A percentile compares a stretch with the other conserved stretches of the same genome.
Evolutionary conservation across 371 early-diverging fungal species (phyloP).

Genomic region (Choanephora cucurbitarum): DNA sequence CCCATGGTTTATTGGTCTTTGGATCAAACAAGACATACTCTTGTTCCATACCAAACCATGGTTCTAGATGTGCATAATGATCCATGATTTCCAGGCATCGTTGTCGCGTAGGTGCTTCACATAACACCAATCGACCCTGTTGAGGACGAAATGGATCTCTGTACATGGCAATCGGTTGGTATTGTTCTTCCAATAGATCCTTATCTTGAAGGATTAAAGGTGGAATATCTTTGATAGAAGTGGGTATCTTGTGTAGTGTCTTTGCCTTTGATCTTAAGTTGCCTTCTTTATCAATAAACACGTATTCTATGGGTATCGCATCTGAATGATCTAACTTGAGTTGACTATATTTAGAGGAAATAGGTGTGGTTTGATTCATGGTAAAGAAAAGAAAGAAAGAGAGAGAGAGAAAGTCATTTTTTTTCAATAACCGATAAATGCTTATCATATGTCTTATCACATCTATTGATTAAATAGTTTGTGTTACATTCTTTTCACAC

Average conservation of each 20-base stretch:
- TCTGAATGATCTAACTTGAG: constrained; percentile 18
- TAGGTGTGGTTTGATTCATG: not conserved
- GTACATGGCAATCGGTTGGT: constrained; percentile 49
- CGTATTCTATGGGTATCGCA: constrained; percentile 33
- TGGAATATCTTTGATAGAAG: constrained; percentile 43
- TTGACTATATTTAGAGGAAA: constrained; percentile 2
- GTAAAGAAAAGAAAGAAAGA: not conserved
- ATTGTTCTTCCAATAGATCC: constrained; percentile 15
- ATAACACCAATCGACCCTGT: constrained; percentile 53
- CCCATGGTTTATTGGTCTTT: constrained; percentile 37
- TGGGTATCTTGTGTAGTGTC: constrained; percentile 42
- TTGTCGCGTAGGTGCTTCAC: constrained; percentile 48
- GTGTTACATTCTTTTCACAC: no score
- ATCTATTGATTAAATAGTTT: no score
- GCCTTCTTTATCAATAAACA: constrained; percentile 53
- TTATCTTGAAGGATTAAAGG: constrained; percentile 26
- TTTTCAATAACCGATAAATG: no score
- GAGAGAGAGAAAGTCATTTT: not conserved
- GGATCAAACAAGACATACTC: constrained; percentile 59
- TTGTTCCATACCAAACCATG: constrained; percentile 68
- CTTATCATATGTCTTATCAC: no score
- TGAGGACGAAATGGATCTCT: constrained; percentile 58
- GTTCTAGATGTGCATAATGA: constrained; percentile 40
- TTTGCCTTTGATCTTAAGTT: constrained; percentile 43
- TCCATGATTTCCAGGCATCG: constrained; percentile 46